A percentile compares a stretch with the other conserved stretches of the same genome.
Evolutionary conservation across 306 rosid species (phyloP).

Genomic region (Quercus parvula): DNA sequence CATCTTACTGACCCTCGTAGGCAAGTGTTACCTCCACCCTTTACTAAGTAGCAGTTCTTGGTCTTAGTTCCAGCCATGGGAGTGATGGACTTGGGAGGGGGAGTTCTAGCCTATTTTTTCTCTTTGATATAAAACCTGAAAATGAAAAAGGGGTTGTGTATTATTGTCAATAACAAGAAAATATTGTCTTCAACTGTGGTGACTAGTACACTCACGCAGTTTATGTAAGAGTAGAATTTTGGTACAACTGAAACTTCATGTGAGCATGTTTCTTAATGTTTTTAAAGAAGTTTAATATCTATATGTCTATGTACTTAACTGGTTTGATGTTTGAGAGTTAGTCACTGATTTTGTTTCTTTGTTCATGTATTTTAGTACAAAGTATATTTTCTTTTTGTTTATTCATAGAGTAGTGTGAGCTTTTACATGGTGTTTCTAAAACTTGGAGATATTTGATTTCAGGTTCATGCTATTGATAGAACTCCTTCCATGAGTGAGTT

Average conservation of each 20-base stretch:
- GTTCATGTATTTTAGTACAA: not conserved
- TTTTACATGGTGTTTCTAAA: slow-evolving; percentile 21
- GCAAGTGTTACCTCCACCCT: not conserved
- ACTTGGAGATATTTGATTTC: slow-evolving; percentile 31
- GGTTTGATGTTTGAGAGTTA: not conserved
- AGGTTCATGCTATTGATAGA: slow-evolving; percentile 95
- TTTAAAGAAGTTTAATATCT: not conserved
- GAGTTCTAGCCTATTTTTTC: not conserved
- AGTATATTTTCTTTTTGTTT: slow-evolving; percentile 1
- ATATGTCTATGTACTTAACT: not conserved
- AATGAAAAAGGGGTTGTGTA: too few species aligned
- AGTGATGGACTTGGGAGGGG: not conserved
- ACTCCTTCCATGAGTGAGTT: slow-evolving; percentile 98
- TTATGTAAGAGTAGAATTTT: not conserved
- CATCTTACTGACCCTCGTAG: not conserved
- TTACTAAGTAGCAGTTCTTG: not conserved
- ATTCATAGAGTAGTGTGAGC: slow-evolving; percentile 12
- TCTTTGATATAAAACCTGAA: not conserved
- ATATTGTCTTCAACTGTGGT: not conserved
- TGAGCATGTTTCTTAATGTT: not conserved
- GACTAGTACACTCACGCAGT: not conserved
- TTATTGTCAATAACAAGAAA: too few species aligned
- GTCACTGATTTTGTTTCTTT: not conserved
- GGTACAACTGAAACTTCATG: not conserved
- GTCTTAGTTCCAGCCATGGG: not conserved